Base-by-base conservation (phyloP, 2,329 filamentous ascomycete species). In the Diaporthe citri region DNA sequence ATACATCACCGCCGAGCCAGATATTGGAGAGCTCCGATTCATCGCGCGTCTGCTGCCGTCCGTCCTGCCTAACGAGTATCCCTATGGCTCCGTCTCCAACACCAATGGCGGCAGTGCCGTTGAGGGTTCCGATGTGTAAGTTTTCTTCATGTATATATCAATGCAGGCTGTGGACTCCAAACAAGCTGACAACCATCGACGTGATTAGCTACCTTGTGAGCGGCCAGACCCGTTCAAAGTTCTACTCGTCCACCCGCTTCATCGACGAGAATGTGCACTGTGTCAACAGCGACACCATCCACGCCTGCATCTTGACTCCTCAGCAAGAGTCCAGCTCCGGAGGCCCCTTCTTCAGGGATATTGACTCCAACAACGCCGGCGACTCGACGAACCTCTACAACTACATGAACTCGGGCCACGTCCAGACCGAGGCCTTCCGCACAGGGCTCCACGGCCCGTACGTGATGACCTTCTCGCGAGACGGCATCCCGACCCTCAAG, bases 321-420 rank as follows among this genome's bases (percentile, higher is more conserved):
- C 55, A 69, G n/a, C 59, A 48, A 12, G 90, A 92, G 78, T 85
- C 84, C 43, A 88, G 88, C 3, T 88, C 89, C 2, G 90, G 90
- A 12, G 90, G 90, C 0, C 90, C 90, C 2, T 92, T 92, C 83
- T 83, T 84, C 82, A 80, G 83, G 4, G 89, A 90, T 75, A 90
- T 91, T 79, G 87, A 90, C n/a, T 41, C 55, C 82, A 84, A 86
- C 48, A 91, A 92, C 81, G 88, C 88, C 9, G 88, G 87, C 1
- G 82, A 84, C 31, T 87, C 85, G 79, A 88, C 84, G 60, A 88
- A 83, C 9, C 84, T 92, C 0, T 90, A 90, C 77, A 91, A 88
- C 81, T 92, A 91, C 82, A 90, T 90, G 86, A 92, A 92, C 82
- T 90, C 87, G 4, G 86, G 86, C 48, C 90, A 92, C 73, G 86